A percentile compares a stretch with the other conserved stretches of the same genome.
These are phyloP conservation scores for Yamadazyma dendronema DNA, from an alignment of 1,139 yeast genomes.

Conservation along the genomic window DNA sequence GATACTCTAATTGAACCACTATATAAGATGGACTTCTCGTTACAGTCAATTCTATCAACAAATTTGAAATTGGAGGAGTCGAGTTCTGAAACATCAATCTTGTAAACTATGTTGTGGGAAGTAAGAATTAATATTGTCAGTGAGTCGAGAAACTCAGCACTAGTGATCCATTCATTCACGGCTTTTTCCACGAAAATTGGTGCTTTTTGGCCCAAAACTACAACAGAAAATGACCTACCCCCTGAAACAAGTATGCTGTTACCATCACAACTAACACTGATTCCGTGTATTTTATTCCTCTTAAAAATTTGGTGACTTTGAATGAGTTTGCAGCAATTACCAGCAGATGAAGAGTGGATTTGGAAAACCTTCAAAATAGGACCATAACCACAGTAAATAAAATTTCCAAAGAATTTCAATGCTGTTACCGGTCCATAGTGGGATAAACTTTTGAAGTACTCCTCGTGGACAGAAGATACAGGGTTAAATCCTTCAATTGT, in stretches of 20 bases:
- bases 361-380: constrained; percentile 59
- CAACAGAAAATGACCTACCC: constrained; percentile 61
- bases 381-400: constrained; percentile 72
- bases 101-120: constrained; percentile 73
- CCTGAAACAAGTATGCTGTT: constrained; percentile 58
- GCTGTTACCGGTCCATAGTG: constrained; percentile 80
- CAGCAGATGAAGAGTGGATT: constrained; percentile 6
- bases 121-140: constrained; percentile 54
- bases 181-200: constrained; percentile 39
- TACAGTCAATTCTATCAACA: constrained; percentile 46
- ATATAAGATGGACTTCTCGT: constrained; percentile 80
- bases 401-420: constrained; percentile 41
- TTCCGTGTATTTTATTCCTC: constrained; percentile 78
- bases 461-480: constrained; percentile 22
- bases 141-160: constrained; percentile 48
- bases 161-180: constrained; percentile 75
- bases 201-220: constrained; percentile 15
- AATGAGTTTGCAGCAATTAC: constrained; percentile 33
- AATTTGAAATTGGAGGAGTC: constrained; percentile 21
- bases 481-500: constrained; percentile 1
- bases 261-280: constrained; percentile 37
- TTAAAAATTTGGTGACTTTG: constrained; percentile 50
- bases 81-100: constrained; percentile 32
- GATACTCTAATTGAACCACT: constrained; percentile 71
- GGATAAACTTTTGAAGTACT: constrained; percentile 18